phyloP scores from a whole-genome alignment of 129 eudicot genomes.

The Pseudognaphalium luteoalbum region DNA sequence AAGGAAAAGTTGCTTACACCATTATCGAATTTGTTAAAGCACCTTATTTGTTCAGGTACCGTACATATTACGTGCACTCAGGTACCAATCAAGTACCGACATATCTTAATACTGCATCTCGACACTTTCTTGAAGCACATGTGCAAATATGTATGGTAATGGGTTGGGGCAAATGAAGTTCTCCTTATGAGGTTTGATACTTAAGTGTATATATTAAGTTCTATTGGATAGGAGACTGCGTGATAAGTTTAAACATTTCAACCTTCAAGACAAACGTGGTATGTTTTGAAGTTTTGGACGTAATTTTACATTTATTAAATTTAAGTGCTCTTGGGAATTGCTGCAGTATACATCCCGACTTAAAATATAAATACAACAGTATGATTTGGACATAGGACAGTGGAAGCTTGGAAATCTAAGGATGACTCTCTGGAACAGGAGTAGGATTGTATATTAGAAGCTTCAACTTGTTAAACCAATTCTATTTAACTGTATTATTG shows the following conservation, averaged over 20 bases:
- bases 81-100: background rate
- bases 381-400: background rate
- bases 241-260: background rate
- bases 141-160: background rate
- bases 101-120: background rate
- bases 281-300: background rate
- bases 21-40: constrained; percentile 78
- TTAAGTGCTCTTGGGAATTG: background rate
- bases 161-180: background rate
- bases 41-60: constrained; percentile 73
- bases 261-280: background rate
- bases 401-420: background rate
- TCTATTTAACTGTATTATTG: background rate
- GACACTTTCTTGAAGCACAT: background rate
- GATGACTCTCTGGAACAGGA: background rate
- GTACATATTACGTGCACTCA: no score
- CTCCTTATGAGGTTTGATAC: background rate
- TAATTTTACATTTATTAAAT: background rate
- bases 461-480: background rate
- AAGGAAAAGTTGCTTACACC: constrained; percentile 75
- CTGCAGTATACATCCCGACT: background rate
- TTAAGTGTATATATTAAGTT: background rate
- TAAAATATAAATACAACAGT: no score
- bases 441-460: background rate
- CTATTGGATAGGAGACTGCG: background rate